phyloP scores from a whole-genome alignment of 1,284 basidiomycete genomes.

The Pseudozyma sp. region DNA sequence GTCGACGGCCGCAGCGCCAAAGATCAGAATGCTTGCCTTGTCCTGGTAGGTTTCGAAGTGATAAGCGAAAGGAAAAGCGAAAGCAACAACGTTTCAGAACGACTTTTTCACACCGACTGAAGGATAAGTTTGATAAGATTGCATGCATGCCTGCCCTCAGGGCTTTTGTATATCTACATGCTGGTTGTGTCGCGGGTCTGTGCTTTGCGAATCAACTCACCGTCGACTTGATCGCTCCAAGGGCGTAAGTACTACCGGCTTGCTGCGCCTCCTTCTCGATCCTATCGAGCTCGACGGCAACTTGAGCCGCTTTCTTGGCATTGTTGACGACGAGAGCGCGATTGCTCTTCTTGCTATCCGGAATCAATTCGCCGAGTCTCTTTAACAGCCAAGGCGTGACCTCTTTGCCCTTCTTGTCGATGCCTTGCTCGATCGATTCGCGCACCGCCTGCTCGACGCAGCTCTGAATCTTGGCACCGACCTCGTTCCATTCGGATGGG shows the following conservation, averaged over 20 bases:
- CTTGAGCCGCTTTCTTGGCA: constrained; percentile 83
- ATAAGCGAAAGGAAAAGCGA: background rate
- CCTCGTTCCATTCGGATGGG: constrained; percentile 78
- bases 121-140: background rate
- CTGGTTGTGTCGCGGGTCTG: background rate
- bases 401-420: constrained; percentile 86
- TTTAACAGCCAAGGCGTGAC: constrained; percentile 94
- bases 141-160: background rate
- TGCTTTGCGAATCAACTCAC: constrained; percentile 19
- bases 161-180: constrained; percentile 26
- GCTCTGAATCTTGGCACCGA: constrained; percentile 79
- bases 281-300: constrained; percentile 82
- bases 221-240: constrained; percentile 28
- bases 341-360: constrained; percentile 76
- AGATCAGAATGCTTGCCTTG: constrained; percentile 40
- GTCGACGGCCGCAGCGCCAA: constrained; percentile 65
- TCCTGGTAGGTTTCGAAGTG: background rate
- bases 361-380: constrained; percentile 84
- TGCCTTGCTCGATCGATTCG: constrained; percentile 84
- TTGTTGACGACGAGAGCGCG: constrained; percentile 91
- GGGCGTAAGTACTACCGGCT: constrained; percentile 24
- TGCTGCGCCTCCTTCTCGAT: constrained; percentile 68
- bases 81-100: constrained; percentile 19
- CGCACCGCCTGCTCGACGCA: constrained; percentile 86
- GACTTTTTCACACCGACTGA: background rate